Percentiles rank a stretch among this genome's conserved stretches.
These are phyloP conservation scores for Turritis glabra DNA, from an alignment of 345 rosid genomes.

Conservation along the genomic window DNA sequence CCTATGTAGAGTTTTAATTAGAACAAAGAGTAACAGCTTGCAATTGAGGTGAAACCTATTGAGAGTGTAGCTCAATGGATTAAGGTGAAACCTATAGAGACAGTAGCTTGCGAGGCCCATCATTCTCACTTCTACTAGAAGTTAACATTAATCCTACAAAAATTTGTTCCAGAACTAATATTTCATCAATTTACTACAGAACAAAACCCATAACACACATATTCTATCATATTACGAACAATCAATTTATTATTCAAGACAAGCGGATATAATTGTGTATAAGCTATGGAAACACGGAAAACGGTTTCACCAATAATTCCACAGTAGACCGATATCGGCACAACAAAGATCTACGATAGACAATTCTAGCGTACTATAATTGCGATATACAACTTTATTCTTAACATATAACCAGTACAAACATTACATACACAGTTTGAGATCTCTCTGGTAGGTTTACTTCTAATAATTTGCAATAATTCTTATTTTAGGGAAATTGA, in stretches of 20 bases:
- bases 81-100: neutral
- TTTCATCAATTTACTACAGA: neutral
- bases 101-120: neutral
- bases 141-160: neutral
- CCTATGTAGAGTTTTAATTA: neutral
- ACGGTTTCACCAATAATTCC: too few relatives aligned
- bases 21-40: conserved; percentile 6
- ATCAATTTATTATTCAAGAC: too few relatives aligned
- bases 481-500: neutral
- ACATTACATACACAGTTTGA: too few relatives aligned
- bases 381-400: too few relatives aligned
- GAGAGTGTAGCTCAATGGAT: neutral
- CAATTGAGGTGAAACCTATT: neutral
- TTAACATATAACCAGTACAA: too few relatives aligned
- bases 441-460: neutral
- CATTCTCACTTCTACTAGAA: conserved; percentile 11
- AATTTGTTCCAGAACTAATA: neutral
- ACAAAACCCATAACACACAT: neutral
- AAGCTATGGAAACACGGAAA: too few relatives aligned
- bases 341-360: too few relatives aligned
- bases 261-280: too few relatives aligned
- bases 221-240: too few relatives aligned
- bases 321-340: too few relatives aligned
- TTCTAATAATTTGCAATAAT: neutral
- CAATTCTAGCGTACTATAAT: too few relatives aligned